Evolutionary conservation across 495 filamentous ascomycete genomes (phyloP), one percentile per base, ranked within the genome.

Genomic region (Echria macrotheca): DNA sequence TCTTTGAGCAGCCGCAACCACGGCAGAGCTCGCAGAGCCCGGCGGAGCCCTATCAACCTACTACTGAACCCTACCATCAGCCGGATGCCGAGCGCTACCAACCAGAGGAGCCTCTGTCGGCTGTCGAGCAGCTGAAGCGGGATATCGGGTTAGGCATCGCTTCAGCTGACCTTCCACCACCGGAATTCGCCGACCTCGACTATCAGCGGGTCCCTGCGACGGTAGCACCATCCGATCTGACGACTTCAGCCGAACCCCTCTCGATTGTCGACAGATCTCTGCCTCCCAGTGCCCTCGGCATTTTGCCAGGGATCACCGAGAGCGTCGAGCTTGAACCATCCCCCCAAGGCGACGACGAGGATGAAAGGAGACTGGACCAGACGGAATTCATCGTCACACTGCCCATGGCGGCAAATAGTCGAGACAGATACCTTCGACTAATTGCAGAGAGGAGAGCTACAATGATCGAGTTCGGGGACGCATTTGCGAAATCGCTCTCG

Each of bases 371-470:
- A 7, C 39, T 47, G 22, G 56, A 49, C 43, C 41, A 21, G 4
- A 23, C 14, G 2, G 60, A 68, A 5, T 64, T 66, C 44, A 47
- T 68, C 10, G 54, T 75, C 17, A 74, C 71, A 0, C 58, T 75
- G 5, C 70, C 71, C 0, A 64, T 73, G 46, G 61, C 66, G 5
- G 61, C 66, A 4, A 68, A 51, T 37, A 61, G 51, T 6, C 63
- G 71, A 0, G 52, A 54, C 3, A 54, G 59, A n/a, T 75, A 75
- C 37, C 65, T 71, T 43, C 65, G 65, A 22, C 53, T 63, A 3
- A 55, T 73, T 18, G 39, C 45, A 4, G 61, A 67, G 14, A 65
- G 72, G 45, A 57, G 67, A 40, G 38, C 18, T 3, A 50, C 66
- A 17, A 65, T 75, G 35, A 40, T 53, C 2, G 58, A 63, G 18